Conservation (phyloP, 345 rosid species). For the Conringia planisiliqua region DNA sequence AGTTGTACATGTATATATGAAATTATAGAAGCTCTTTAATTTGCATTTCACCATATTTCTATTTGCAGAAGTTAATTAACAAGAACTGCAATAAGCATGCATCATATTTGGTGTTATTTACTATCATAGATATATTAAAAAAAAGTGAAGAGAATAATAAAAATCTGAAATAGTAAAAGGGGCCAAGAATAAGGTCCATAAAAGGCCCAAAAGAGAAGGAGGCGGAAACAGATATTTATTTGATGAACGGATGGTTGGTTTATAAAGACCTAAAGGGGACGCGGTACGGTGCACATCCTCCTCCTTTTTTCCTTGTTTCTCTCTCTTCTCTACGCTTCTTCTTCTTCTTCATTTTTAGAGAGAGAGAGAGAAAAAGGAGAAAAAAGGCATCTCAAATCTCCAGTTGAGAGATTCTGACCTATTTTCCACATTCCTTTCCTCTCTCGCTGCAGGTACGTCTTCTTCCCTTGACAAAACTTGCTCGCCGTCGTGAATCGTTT, state of each 20-base stretch:
- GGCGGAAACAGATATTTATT: constrained; percentile 8
- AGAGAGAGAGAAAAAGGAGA: constrained; percentile 5
- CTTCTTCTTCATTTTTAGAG: background rate
- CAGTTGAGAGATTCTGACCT: constrained; percentile 5
- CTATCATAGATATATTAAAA: no score
- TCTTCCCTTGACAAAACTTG: background rate
- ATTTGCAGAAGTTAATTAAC: background rate
- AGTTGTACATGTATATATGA: background rate
- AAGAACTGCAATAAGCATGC: background rate
- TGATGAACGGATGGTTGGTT: background rate
- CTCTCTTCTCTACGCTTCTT: constrained; percentile 25
- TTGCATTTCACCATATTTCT: background rate
- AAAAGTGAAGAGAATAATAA: background rate
- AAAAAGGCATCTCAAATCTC: constrained; percentile 4
- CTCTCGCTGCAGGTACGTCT: constrained; percentile 3
- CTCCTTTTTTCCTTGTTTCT: background rate
- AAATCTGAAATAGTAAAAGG: background rate
- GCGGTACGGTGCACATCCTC: background rate
- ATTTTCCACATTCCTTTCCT: background rate
- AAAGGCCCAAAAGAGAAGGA: constrained; percentile 12
- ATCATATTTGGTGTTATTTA: no score
- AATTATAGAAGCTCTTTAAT: background rate
- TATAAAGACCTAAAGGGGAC: constrained; percentile 26
- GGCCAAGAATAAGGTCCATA: background rate
- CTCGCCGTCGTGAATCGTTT: background rate